Conservation (phyloP, 2,329 filamentous ascomycete genomes). For the Fusarium nurragi region DNA sequence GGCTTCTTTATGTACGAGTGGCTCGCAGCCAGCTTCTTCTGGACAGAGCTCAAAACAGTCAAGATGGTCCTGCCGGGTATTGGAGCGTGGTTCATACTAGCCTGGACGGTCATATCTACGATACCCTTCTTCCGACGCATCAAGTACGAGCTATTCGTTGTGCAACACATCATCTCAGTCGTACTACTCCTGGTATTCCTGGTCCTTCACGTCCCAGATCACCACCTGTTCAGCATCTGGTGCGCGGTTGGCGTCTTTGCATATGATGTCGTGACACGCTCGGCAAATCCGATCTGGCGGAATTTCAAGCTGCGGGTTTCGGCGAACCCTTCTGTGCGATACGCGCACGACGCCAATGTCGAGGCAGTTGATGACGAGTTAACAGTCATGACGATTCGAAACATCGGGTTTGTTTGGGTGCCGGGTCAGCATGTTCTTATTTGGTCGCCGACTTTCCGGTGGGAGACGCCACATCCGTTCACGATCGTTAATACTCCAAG, state of each 20-base stretch:
- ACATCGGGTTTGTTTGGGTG: constrained; percentile 36
- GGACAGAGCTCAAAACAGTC: constrained; percentile 40
- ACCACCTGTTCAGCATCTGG: constrained; percentile 44
- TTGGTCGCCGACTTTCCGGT: constrained; percentile 39
- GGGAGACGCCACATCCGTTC: constrained; percentile 42
- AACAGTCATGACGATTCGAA: constrained; percentile 34
- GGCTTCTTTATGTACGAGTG: constrained; percentile 40
- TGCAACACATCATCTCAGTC: constrained; percentile 42
- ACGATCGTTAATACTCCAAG: constrained; percentile 36
- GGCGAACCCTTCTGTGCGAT: constrained; percentile 17
- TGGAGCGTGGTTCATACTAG: constrained; percentile 40
- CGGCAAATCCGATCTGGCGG: constrained; percentile 42
- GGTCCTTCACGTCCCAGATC: constrained; percentile 40
- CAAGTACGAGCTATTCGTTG: constrained; percentile 44
- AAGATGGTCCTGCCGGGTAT: constrained; percentile 43
- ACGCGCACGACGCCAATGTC: constrained; percentile 33
- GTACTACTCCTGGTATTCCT: constrained; percentile 36
- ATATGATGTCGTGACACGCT: constrained; percentile 42
- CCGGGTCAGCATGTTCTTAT: constrained; percentile 43
- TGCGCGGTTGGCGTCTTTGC: constrained; percentile 41
- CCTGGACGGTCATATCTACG: constrained; percentile 41
- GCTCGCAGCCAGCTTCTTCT: constrained; percentile 41
- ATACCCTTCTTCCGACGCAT: constrained; percentile 39
- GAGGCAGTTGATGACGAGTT: constrained; percentile 36
- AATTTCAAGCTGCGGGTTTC: constrained; percentile 36